Evolutionary conservation across 176 grass and related monocot genomes (phyloP), one percentile per base, ranked within the genome.

Genomic region (Cenchrus americanus): DNA sequence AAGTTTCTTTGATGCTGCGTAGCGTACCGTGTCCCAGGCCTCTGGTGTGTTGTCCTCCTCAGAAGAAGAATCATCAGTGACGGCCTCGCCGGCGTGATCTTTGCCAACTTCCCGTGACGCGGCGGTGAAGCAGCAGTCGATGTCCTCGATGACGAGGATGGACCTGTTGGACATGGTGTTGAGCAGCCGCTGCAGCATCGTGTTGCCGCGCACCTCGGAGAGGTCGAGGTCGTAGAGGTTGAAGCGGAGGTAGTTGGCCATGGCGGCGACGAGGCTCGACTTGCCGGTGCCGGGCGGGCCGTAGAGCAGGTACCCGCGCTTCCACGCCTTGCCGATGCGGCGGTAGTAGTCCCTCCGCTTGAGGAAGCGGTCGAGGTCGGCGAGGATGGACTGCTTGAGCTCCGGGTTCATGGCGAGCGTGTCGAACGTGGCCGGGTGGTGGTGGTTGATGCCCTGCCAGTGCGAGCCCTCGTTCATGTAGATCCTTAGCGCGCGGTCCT

Each of bases 321-420:
- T 90, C 88, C 88, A 90, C 37, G 88, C 83, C 88, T 78, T 90
- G 71, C 88, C 88, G 58, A 80, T 87, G 12, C 70, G 49, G 0
- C 61, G 70, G 70, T 81, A 87, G 78, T 87, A 74, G 3, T 81
- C 85, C 70, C 18, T 75, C 8, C 85, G 53, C 61, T 7, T 67
- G 4, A 65, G 23, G 85, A 87, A 87, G 0, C 64, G 63, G 64
- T 87, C 86, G 64, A 87, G 86, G 79, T 87, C 80, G 71, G 27
- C 80, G 43, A 87, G 0, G 44, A 87, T 6, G 43, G 72, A 44
- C 54, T 51, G 63, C 80, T 77, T 82, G 2, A 83, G 54, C 7
- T 9, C 55, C 11, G 73, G 32, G 77, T 80, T 46, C 84, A 74
- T 86, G 77, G 84, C 84, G 2, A 86, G 21, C 48, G 77, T 86